A percentile compares a stretch with the other conserved stretches of the same genome.
phyloP scores from a whole-genome alignment of 2,329 filamentous ascomycete genomes.

The Alternaria ethzedia region DNA sequence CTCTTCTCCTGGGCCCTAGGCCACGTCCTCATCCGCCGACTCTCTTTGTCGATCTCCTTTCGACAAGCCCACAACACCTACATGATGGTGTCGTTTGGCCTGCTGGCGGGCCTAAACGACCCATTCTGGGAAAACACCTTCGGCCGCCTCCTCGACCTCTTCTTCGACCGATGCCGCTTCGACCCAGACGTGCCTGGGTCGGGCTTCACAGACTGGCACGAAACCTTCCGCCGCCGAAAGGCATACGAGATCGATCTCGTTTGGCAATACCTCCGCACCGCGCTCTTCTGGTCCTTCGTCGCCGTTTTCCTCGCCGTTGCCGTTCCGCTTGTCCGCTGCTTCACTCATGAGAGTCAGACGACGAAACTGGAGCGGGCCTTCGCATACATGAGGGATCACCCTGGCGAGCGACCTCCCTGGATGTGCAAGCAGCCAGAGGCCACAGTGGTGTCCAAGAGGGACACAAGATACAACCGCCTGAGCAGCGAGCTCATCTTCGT shows the following conservation, averaged over 20 bases:
- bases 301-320: not conserved
- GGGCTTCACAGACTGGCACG: slow-evolving; percentile 16
- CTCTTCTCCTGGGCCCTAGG: slow-evolving; percentile 14
- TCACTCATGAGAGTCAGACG: not conserved
- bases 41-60: not conserved
- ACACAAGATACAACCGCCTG: slow-evolving; percentile 14
- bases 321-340: not conserved
- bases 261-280: not conserved
- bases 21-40: not conserved
- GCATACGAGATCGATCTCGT: slow-evolving; percentile 1
- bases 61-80: slow-evolving; percentile 1
- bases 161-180: slow-evolving; percentile 2
- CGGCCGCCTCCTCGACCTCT: slow-evolving; percentile 9
- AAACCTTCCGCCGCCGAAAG: slow-evolving; percentile 2
- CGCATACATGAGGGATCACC: not conserved
- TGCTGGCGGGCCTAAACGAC: slow-evolving; percentile 15
- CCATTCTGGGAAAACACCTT: slow-evolving; percentile 14
- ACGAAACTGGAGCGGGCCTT: not conserved
- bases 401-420: slow-evolving; percentile 6
- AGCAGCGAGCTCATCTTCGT: slow-evolving; percentile 12
- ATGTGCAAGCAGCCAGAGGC: not conserved
- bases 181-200: slow-evolving; percentile 12
- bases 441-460: slow-evolving; percentile 1
- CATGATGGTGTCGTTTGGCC: slow-evolving; percentile 11
- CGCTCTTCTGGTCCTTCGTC: not conserved